A percentile compares a stretch with the other conserved stretches of the same genome.
phyloP scores from a whole-genome alignment of 2,329 filamentous ascomycete genomes.

The Piedraia hortae region DNA sequence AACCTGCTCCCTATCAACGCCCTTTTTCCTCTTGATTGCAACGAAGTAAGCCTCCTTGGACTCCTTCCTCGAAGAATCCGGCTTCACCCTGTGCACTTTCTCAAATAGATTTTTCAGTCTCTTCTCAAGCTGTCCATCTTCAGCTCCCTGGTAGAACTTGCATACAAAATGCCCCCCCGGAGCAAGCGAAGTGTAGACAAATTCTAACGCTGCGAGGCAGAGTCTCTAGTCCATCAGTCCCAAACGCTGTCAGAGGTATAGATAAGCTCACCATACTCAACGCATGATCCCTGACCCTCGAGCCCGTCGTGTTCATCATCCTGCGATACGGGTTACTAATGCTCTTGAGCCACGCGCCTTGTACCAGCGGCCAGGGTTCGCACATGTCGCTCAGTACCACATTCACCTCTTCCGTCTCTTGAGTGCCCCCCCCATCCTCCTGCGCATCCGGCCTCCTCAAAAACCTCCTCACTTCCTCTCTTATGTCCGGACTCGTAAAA shows the following conservation, averaged over 20 bases:
- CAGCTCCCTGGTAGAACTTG: slow-evolving; percentile 84
- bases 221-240: slow-evolving; percentile 30
- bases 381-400: slow-evolving; percentile 98
- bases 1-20: slow-evolving; percentile 19
- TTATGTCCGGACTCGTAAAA: slow-evolving; percentile 52
- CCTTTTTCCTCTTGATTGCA: slow-evolving; percentile 38
- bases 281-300: slow-evolving; percentile 60
- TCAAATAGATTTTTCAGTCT: slow-evolving; percentile 50
- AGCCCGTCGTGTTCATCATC: slow-evolving; percentile 98
- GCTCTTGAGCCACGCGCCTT: slow-evolving; percentile 57
- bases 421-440: slow-evolving; percentile 7
- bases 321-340: slow-evolving; percentile 88
- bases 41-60: slow-evolving; percentile 62
- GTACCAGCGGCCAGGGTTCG: slow-evolving; percentile 69
- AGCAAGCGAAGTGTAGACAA: slow-evolving; percentile 60
- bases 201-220: slow-evolving; percentile 58
- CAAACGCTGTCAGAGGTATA: neutral
- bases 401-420: slow-evolving; percentile 31
- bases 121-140: slow-evolving; percentile 56
- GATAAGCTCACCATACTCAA: slow-evolving; percentile 58
- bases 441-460: slow-evolving; percentile 23
- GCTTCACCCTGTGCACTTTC: slow-evolving; percentile 67
- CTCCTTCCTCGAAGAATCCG: slow-evolving; percentile 58
- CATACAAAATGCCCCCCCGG: slow-evolving; percentile 75
- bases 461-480: slow-evolving; percentile 48